Evolutionary conservation across 192 early-diverging fungal species (phyloP).

Genomic region (Geranomyces variabilis): DNA sequence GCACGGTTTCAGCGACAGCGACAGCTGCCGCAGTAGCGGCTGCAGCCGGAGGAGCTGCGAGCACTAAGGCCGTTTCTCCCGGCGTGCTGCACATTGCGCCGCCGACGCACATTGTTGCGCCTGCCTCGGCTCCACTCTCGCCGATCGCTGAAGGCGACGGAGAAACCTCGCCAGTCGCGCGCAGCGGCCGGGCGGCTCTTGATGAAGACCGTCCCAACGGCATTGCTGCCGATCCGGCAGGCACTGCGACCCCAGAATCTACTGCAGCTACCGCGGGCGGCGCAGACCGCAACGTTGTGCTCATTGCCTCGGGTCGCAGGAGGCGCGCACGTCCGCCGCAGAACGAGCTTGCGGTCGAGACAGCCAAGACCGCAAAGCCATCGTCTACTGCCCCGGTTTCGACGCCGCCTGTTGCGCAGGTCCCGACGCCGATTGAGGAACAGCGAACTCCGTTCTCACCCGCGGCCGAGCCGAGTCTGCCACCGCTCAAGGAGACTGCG

Average conservation of each 20-base stretch:
- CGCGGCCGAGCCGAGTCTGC: too few species aligned
- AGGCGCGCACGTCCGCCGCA: conserved; percentile 8
- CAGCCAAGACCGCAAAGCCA: neutral
- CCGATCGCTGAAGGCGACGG: conserved; percentile 1
- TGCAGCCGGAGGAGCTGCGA: too few species aligned
- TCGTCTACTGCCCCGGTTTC: too few species aligned
- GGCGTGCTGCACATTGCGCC: neutral
- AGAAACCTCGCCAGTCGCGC: neutral
- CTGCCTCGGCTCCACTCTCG: neutral
- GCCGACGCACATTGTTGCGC: neutral
- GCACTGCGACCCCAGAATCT: too few species aligned
- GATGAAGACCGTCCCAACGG: neutral
- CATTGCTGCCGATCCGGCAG: neutral
- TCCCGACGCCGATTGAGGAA: too few species aligned
- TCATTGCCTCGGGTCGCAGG: conserved; percentile 13
- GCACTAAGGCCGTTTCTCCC: too few species aligned
- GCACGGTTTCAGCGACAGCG: neutral
- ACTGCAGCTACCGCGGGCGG: neutral
- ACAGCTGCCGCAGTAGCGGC: neutral
- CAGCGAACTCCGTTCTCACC: too few species aligned
- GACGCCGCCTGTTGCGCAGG: too few species aligned
- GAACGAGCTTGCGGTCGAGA: neutral
- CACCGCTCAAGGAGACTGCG: too few species aligned
- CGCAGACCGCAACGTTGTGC: conserved; percentile 4
- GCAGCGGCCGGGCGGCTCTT: neutral